A percentile compares a stretch with the other conserved stretches of the same genome.
Conservation (phyloP, 305 asterid genomes). For the Solanum hybrid region DNA sequence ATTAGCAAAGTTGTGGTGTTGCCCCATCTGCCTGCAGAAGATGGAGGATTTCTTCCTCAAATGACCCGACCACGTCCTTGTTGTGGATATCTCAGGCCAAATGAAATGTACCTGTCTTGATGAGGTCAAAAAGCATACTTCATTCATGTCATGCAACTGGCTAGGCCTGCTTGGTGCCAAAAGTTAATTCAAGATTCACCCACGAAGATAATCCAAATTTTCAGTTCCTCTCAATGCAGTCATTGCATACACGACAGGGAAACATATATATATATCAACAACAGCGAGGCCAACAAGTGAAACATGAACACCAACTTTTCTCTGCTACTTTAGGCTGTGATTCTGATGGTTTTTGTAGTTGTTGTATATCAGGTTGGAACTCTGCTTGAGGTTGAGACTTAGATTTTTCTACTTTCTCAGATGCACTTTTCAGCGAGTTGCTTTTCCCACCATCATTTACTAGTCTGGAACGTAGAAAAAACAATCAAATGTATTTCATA, state of each 20-base stretch:
- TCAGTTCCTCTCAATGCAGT: background rate
- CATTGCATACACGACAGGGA: background rate
- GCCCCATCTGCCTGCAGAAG: background rate
- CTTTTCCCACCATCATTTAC: conserved; percentile 28
- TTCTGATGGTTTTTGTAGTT: background rate
- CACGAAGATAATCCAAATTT: background rate
- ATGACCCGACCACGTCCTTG: background rate
- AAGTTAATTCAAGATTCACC: background rate
- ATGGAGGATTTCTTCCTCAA: background rate
- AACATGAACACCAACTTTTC: conserved; percentile 40
- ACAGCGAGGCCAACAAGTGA: conserved; percentile 55
- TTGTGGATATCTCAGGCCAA: background rate
- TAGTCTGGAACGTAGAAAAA: conserved; percentile 37
- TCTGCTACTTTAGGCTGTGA: conserved; percentile 15
- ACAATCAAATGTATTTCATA: background rate
- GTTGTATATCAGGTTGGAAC: background rate
- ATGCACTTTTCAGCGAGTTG: conserved; percentile 29
- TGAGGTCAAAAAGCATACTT: background rate
- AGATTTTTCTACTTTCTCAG: conserved; percentile 21
- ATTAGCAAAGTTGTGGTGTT: background rate
- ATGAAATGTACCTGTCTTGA: background rate
- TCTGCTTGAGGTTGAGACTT: background rate
- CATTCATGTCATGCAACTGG: background rate
- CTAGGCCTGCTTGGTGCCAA: background rate
- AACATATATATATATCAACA: conserved; percentile 27